Evolutionary conservation across 164 flowering plant genomes (phyloP).

Genomic region (Magnolia kwangsiensis): DNA sequence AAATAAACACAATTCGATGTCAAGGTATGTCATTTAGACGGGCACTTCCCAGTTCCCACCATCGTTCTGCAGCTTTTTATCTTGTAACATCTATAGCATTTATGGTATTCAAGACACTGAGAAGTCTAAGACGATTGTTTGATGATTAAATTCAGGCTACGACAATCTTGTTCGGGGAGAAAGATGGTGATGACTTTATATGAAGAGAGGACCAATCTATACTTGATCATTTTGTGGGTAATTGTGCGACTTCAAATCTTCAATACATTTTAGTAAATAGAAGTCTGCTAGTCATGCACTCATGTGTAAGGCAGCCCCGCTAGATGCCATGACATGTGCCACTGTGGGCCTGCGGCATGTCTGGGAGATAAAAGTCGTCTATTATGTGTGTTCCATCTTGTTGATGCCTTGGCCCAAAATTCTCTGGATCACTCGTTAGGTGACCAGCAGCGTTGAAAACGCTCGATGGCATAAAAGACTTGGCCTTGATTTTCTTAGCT

Average conservation of each 20-base stretch:
- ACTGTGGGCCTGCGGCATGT: too few relatives aligned
- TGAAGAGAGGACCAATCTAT: background rate
- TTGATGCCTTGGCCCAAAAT: too few relatives aligned
- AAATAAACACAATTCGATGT: constrained; percentile 52
- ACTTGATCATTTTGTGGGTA: background rate
- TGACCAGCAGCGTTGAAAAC: too few relatives aligned
- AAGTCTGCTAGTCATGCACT: too few relatives aligned
- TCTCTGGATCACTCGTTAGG: too few relatives aligned
- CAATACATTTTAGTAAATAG: too few relatives aligned
- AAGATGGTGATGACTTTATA: constrained; percentile 12
- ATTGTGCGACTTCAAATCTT: background rate
- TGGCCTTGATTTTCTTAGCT: too few relatives aligned
- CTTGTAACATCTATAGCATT: background rate
- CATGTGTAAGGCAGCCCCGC: too few relatives aligned
- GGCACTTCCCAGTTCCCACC: background rate
- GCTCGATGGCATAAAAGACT: too few relatives aligned
- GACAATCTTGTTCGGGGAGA: constrained; percentile 24
- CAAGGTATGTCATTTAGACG: constrained; percentile 44
- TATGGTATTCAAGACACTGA: background rate
- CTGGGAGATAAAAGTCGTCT: too few relatives aligned
- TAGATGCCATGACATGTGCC: too few relatives aligned
- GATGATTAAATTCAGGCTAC: constrained; percentile 32
- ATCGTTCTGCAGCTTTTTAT: background rate
- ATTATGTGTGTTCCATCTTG: too few relatives aligned
- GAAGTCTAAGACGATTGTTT: constrained; percentile 1